Evolutionary conservation across 306 rosid genomes (phyloP), one percentile per base, ranked within the genome.

Genomic region (Sophora flavescens): DNA sequence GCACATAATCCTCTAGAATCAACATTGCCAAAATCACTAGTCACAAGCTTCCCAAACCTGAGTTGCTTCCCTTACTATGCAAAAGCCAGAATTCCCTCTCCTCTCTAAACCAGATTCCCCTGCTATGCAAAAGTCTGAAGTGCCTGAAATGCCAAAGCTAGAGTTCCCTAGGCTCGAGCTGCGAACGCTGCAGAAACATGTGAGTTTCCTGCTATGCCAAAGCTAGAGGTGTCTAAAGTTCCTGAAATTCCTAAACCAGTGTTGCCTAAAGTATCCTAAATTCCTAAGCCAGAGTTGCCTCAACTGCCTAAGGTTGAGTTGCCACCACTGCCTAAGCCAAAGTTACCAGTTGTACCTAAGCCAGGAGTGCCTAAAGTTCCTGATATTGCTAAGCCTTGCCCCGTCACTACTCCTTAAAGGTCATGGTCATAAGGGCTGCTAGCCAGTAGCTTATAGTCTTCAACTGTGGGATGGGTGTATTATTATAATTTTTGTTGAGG

Each of bases 1-100:
- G 80, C 83, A 10, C 76, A 82, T 30, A 6, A 15, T 47, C 86
- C 78, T 50, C 32, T 66, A 39, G 70, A 83, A 17, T n/a, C 45
- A 68, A 67, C 83, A 8, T 17, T 56, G 38, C 62, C 70, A 30
- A 41, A 66, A 36, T 75, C 81, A 0, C 68, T 54, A 1, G n/a
- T 68, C 81, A 22, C 6, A 22, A 17, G 9, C 42, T 6, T 38
- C 1, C 42, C 42, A 38, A 38, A 38, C 42, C 42, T 38, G 42
- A 38, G 42, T 1, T 75, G 13, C 72, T 52, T 2, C 63, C 38
- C 5, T 30, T 30, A 30, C 32, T n/a, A n/a, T 6, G 39, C 39
- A 53, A 17, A 35, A 38, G 48, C 51, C 58, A 17, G 75, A 36
- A 38, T 44, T 52, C 18, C 53, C 52, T 22, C 33, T 35, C 9